Conservation (phyloP, 345 rosid genomes). For the Rhizophora apiculata region DNA sequence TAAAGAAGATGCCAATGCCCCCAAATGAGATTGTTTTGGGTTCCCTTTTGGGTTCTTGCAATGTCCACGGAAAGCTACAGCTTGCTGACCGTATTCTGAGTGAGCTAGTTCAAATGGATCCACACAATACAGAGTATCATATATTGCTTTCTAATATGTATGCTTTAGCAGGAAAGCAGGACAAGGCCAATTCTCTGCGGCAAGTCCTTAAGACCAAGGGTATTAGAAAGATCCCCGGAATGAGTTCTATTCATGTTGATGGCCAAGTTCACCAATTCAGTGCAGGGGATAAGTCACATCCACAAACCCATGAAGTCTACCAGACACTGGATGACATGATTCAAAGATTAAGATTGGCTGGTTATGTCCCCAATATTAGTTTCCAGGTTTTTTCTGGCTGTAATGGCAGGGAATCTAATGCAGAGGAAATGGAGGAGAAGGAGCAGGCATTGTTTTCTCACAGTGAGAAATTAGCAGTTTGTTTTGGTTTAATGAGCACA, state of each 20-base stretch:
- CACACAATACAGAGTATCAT: conserved; percentile 61
- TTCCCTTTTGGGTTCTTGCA: conserved; percentile 75
- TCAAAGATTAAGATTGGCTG: conserved; percentile 48
- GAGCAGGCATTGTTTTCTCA: conserved; percentile 69
- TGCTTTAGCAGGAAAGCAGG: conserved; percentile 48
- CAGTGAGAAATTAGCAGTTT: conserved; percentile 79
- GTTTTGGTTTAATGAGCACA: conserved; percentile 71
- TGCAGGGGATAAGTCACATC: conserved; percentile 73
- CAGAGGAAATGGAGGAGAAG: conserved; percentile 59
- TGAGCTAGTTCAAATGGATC: conserved; percentile 50
- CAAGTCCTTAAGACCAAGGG: conserved; percentile 48
- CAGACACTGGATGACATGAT: conserved; percentile 54
- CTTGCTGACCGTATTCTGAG: conserved; percentile 46
- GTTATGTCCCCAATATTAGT: conserved; percentile 51
- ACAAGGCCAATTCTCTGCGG: conserved; percentile 24
- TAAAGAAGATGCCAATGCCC: conserved; percentile 63
- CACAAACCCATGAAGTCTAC: conserved; percentile 47
- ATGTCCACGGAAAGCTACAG: conserved; percentile 52
- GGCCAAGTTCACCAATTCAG: conserved; percentile 59
- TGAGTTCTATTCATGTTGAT: conserved; percentile 56
- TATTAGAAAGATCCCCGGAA: conserved; percentile 64
- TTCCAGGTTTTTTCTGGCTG: conserved; percentile 37
- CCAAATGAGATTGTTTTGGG: conserved; percentile 84
- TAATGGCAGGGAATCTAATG: conserved; percentile 19
- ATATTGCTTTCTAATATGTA: conserved; percentile 66